Evolutionary conservation across 805 yeast species (phyloP), one percentile per base, ranked within the genome.

Genomic region (Tetrapisispora nanseiensis): DNA sequence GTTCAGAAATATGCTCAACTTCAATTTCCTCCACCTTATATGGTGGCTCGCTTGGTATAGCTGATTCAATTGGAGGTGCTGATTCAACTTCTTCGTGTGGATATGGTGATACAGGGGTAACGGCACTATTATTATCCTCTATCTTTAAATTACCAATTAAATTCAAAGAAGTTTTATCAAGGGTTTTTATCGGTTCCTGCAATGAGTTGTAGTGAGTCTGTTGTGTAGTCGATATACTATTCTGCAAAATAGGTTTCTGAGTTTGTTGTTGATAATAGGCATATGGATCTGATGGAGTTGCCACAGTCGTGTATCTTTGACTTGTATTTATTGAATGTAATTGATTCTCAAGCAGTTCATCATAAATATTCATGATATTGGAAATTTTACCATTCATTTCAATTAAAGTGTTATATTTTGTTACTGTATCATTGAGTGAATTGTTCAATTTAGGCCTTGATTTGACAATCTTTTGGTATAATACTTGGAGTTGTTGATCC

Each of bases 301-400:
- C 56, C 9, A 59, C 54, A 6, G 53, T 33, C 3, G 50, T 37
- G 34, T 58, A 56, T 33, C 57, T 65, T 39, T 63, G 55, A 27
- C 61, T 55, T 37, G 59, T 20, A 44, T 55, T 65, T 52, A 49
- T 74, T 60, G 45, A 63, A 57, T 53, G 69, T 59, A 47, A 71
- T 60, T 56, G 79, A 61, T 23, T 68, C 45, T 87, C 95, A 45
- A 86, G 67, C 39, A 82, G 70, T 46, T 74, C 75, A 57, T 86
- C 95, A 53, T 86, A 87, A n/a, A 82, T 67, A 46, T 82, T 72
- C 55, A 79, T 74, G 26, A 86, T 80, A 5, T 86, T 79, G 42
- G 83, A 80, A 42, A 87, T 72, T 53, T 87, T 86, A 37, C 82
- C 75, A 62, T 83, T 86, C 76, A 84, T 69, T 37, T 82, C 85